These are phyloP conservation scores for Candida sithepensis DNA, from an alignment of 805 yeast species.

Conservation along the genomic window DNA sequence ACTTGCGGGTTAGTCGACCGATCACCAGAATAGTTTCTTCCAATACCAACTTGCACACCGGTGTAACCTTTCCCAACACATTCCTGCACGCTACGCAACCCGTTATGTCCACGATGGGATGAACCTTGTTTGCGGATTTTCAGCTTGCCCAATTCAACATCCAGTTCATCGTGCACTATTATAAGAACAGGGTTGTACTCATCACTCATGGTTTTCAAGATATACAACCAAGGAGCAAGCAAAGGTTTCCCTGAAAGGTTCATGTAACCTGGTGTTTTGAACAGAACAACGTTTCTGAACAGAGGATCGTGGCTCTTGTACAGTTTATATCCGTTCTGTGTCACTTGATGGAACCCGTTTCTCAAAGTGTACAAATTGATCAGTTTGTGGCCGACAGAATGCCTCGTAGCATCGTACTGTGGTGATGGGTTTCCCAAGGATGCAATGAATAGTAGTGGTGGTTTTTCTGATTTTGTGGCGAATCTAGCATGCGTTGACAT, in stretches of 20 bases:
- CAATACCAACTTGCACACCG: constrained; percentile 77
- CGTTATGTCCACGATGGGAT: constrained; percentile 81
- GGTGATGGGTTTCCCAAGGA: constrained; percentile 80
- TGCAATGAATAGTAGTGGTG: constrained; percentile 34
- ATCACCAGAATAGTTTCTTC: constrained; percentile 50
- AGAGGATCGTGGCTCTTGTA: constrained; percentile 11
- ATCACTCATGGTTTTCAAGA: constrained; percentile 25
- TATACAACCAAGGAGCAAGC: constrained; percentile 42
- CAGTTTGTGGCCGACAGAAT: constrained; percentile 70
- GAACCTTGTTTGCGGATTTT: constrained; percentile 58
- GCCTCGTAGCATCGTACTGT: constrained; percentile 59
- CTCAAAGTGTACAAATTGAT: constrained; percentile 32
- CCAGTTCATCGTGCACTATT: constrained; percentile 78
- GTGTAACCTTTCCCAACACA: constrained; percentile 49
- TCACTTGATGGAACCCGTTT: constrained; percentile 16
- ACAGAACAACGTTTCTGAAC: constrained; percentile 36
- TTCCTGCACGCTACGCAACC: constrained; percentile 57
- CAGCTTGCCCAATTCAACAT: constrained; percentile 59
- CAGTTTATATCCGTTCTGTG: constrained; percentile 24
- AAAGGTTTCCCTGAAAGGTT: constrained; percentile 65
- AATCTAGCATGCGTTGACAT: constrained; percentile 8
- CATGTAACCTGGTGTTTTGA: constrained; percentile 61
- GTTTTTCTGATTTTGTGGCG: constrained; percentile 13
- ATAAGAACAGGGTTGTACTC: constrained; percentile 41
- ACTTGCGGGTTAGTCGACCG: constrained; percentile 22